These are phyloP conservation scores for Melanogaster broomeanus DNA, from an alignment of 768 basidiomycete genomes.

Conservation along the genomic window DNA sequence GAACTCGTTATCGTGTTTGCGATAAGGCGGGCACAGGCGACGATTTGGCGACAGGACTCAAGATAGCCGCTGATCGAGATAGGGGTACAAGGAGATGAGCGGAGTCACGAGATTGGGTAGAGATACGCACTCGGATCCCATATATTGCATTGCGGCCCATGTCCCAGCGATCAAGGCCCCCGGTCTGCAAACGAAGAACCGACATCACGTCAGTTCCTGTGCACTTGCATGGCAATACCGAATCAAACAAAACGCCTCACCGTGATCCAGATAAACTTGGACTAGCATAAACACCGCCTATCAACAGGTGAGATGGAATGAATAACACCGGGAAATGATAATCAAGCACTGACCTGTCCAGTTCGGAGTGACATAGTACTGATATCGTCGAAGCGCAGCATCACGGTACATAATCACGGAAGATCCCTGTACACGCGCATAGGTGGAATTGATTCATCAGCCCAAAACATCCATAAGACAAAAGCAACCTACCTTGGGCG, in stretches of 20 bases:
- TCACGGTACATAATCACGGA: slow-evolving; percentile 95
- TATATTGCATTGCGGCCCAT: slow-evolving; percentile 95
- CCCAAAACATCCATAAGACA: background rate
- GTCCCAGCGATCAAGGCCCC: slow-evolving; percentile 92
- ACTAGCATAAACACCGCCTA: slow-evolving; percentile 88
- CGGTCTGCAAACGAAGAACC: slow-evolving; percentile 49
- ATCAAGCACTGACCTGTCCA: slow-evolving; percentile 63
- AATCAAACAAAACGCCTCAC: slow-evolving; percentile 40
- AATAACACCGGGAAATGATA: background rate
- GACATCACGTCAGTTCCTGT: background rate
- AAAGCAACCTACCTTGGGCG: slow-evolving; percentile 69
- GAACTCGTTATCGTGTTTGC: slow-evolving; percentile 62
- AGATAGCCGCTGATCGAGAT: slow-evolving; percentile 71
- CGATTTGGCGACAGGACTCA: slow-evolving; percentile 80
- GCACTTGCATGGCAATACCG: background rate
- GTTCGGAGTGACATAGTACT: slow-evolving; percentile 82
- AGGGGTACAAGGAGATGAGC: background rate
- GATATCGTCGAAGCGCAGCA: slow-evolving; percentile 71
- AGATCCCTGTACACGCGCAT: slow-evolving; percentile 55
- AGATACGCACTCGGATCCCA: slow-evolving; percentile 75
- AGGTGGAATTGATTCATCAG: background rate
- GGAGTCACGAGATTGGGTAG: background rate
- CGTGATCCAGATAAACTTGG: slow-evolving; percentile 89
- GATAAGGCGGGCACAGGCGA: slow-evolving; percentile 70
- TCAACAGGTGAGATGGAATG: background rate